Evolutionary conservation across 2,329 filamentous ascomycete species (phyloP), one percentile per base, ranked within the genome.

Genomic region (Graphium sp.): DNA sequence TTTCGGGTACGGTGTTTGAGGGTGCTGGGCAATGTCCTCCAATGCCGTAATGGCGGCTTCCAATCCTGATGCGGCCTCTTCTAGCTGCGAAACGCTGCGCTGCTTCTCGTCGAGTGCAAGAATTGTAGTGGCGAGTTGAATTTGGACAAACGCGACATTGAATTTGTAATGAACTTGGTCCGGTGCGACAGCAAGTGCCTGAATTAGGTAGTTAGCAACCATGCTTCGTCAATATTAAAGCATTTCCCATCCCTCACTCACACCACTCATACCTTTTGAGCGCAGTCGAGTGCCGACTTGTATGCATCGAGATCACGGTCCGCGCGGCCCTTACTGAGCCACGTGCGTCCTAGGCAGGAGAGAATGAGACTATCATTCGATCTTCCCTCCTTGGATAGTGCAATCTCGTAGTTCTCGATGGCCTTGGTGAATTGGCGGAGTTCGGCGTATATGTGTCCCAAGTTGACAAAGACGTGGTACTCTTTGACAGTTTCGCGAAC

Each of bases 111-210:
- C 62, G 30, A 93, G 60, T 20, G 59, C 62, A 50, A 83, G 76
- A 31, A 94, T 73, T 18, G 79, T 70, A 25, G 78, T 77, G 13
- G 87, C 87, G 31, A 95, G 74, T 49, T 94, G 85, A 36, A 93
- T 91, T 47, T 95, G 89, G 17, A 95, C 82, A 45, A 94, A 98
- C 1, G 89, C 89, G 17, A 98, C 81, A 44, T 98, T 98, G 66
- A 98, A 98, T 49, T 89, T 83, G 50, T 89, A 82, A 51, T 93
- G 83, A 18, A 85, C 65, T 42, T 92, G 82, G 5, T 89, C 79
- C 0, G 84, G 80, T 2, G 80, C 74, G 31, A 79, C 67, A 31
- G 73, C 68, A 12, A 92, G 68, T 16, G 87, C 83, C 67, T 78
- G 18, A n/a, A n/a, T n/a, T 6, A 10, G 21, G 28, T 20, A 33